These are phyloP conservation scores for Filobasidium floriforme DNA, from an alignment of 768 basidiomycete genomes.

Conservation along the genomic window DNA sequence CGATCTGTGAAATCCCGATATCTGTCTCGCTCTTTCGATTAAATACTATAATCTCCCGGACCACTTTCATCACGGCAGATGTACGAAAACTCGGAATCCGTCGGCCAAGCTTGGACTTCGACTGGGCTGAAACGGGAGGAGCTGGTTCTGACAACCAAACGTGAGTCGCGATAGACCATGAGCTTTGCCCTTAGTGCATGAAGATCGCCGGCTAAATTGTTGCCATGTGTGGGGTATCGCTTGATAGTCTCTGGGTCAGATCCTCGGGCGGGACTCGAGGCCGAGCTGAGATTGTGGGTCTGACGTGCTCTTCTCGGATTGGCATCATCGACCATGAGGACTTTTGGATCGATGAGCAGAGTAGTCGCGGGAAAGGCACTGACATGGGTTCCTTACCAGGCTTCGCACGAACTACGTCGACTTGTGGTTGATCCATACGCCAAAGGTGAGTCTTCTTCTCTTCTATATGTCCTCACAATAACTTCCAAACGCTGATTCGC, in stretches of 20 bases:
- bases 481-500: not conserved
- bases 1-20: too few species aligned
- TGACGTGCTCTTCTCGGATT: too few species aligned
- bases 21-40: too few species aligned
- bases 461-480: not conserved
- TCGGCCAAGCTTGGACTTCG: conserved; percentile 39
- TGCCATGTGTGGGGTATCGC: too few species aligned
- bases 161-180: conserved; percentile 24
- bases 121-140: conserved; percentile 34
- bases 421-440: conserved; percentile 57
- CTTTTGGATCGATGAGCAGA: too few species aligned
- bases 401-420: conserved; percentile 49
- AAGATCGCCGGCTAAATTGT: too few species aligned
- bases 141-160: conserved; percentile 54
- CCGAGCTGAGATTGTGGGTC: conserved; percentile 54
- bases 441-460: conserved; percentile 32
- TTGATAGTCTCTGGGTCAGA: conserved; percentile 13
- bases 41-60: not conserved
- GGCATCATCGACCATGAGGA: too few species aligned
- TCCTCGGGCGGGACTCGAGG: conserved; percentile 51
- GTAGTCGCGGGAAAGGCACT: too few species aligned
- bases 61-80: conserved; percentile 24
- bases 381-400: conserved; percentile 14
- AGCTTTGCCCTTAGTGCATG: too few species aligned
- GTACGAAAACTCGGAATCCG: conserved; percentile 41